phyloP scores from a whole-genome alignment of 2,329 filamentous ascomycete species.

The Fusarium tuaranense region DNA sequence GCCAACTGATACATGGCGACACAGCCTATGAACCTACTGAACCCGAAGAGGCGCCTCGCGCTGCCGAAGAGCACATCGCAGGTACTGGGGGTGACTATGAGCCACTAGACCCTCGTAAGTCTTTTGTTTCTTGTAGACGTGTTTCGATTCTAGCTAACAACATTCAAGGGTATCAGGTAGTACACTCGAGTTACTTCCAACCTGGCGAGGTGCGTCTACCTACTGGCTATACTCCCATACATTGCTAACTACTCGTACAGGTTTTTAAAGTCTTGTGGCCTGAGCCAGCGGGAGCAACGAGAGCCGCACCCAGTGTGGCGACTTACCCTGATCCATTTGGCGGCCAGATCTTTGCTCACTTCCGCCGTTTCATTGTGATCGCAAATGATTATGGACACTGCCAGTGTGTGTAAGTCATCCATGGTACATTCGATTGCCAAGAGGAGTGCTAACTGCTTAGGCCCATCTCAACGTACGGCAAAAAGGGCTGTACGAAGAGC shows the following conservation, averaged over 20 bases:
- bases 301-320: constrained; percentile 47
- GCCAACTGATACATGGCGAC: neutral
- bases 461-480: constrained; percentile 67
- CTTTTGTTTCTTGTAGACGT: too few species aligned
- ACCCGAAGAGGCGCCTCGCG: constrained; percentile 34
- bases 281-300: constrained; percentile 59
- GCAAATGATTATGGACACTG: constrained; percentile 64
- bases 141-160: constrained; percentile 16
- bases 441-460: constrained; percentile 47
- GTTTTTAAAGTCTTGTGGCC: constrained; percentile 69
- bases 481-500: constrained; percentile 63
- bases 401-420: constrained; percentile 64
- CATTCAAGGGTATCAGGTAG: constrained; percentile 54
- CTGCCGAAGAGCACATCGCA: constrained; percentile 26
- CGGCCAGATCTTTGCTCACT: constrained; percentile 59
- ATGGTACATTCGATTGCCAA: neutral
- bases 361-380: constrained; percentile 67
- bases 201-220: constrained; percentile 53
- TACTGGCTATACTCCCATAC: neutral
- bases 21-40: constrained; percentile 40
- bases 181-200: constrained; percentile 53
- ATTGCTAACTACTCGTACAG: constrained; percentile 44
- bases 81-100: constrained; percentile 37
- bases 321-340: constrained; percentile 51
- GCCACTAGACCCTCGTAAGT: constrained; percentile 53